phyloP scores from a whole-genome alignment of 371 early-diverging fungal species.

The Zopfochytrium polystomum region DNA sequence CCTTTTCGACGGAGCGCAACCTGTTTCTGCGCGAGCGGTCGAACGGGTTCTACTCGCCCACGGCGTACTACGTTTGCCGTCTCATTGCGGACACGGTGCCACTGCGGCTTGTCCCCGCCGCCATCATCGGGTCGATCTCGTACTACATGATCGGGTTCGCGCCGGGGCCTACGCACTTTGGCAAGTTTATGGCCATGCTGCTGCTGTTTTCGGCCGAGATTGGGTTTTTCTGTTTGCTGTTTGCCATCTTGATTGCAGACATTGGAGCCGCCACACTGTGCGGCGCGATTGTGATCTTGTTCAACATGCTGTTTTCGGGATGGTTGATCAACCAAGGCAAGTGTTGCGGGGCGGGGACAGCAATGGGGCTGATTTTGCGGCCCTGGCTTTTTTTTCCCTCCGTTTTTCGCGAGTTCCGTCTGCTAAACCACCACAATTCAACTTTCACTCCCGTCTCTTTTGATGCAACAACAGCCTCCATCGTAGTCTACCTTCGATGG shows the following conservation, averaged over 20 bases:
- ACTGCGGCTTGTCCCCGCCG: constrained; percentile 74
- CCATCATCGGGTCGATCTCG: constrained; percentile 75
- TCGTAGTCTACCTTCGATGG: constrained; percentile 74
- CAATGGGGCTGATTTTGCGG: constrained; percentile 13
- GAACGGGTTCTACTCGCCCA: constrained; percentile 79
- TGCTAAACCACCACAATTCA: neutral
- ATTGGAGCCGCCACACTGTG: constrained; percentile 76
- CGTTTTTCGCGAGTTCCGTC: neutral
- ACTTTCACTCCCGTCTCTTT: neutral
- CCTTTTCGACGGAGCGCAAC: constrained; percentile 67
- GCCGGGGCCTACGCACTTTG: constrained; percentile 60
- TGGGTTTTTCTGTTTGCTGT: constrained; percentile 73
- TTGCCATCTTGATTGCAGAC: constrained; percentile 72
- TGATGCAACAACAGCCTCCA: constrained; percentile 42
- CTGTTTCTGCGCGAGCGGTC: constrained; percentile 81
- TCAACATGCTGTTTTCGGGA: constrained; percentile 88
- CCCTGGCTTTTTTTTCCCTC: neutral
- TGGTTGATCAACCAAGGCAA: constrained; percentile 77
- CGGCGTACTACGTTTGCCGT: constrained; percentile 60
- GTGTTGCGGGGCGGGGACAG: neutral
- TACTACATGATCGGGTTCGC: constrained; percentile 85
- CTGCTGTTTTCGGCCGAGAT: constrained; percentile 84
- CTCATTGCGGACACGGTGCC: constrained; percentile 78
- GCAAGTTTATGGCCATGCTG: constrained; percentile 69
- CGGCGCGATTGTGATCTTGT: constrained; percentile 79